Conservation (phyloP, 805 yeast species). For the Metschnikowia noctiluminum region DNA sequence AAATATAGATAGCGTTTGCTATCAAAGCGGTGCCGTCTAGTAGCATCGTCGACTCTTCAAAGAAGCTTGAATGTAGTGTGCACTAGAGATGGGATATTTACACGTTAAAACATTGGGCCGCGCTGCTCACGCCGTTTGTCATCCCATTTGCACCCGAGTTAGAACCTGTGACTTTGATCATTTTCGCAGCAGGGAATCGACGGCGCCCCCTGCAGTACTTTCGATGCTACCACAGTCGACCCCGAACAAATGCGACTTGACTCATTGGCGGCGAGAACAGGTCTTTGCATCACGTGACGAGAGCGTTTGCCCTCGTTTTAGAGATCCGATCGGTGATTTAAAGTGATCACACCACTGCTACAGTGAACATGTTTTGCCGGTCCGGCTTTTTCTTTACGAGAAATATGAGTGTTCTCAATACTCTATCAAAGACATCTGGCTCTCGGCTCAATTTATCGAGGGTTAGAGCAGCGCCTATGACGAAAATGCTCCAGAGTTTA, state of each 20-base stretch:
- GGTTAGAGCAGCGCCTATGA: slow-evolving; percentile 9
- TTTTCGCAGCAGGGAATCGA: background rate
- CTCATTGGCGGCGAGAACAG: background rate
- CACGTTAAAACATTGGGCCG: background rate
- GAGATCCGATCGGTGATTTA: background rate
- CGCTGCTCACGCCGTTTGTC: background rate
- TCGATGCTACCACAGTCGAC: background rate
- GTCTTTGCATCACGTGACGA: background rate
- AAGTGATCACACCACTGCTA: background rate
- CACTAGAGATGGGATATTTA: background rate
- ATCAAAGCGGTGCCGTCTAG: slow-evolving; percentile 12
- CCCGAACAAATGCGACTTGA: background rate
- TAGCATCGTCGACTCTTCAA: slow-evolving; percentile 8
- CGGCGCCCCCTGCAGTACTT: no score
- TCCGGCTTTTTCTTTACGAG: slow-evolving; percentile 58
- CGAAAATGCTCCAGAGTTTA: slow-evolving; percentile 2
- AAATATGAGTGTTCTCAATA: slow-evolving; percentile 46
- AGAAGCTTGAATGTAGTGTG: background rate
- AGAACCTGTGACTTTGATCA: background rate
- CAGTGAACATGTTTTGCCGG: slow-evolving; percentile 36
- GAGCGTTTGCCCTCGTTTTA: background rate
- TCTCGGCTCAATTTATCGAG: slow-evolving; percentile 17
- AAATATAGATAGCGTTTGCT: slow-evolving; percentile 15
- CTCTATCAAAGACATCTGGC: slow-evolving; percentile 22
- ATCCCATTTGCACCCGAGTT: background rate